Base-by-base conservation (phyloP, 306 rosid species). In the Cicer judaicum region DNA sequence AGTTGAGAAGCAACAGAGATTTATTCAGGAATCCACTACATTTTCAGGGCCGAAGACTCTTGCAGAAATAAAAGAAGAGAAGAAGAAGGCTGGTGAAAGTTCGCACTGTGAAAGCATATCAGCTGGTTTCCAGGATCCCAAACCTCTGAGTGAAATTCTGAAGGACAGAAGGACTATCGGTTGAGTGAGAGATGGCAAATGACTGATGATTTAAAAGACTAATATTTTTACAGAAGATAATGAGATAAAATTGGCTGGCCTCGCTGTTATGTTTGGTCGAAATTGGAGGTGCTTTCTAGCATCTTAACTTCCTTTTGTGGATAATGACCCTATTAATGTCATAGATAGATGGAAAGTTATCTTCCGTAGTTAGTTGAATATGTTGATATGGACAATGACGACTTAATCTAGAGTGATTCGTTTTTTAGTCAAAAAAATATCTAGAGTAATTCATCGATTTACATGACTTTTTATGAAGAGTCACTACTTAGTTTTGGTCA, bases 41-140 rank as follows among this genome's bases (percentile, higher is more conserved):
- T 93, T 89, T 80, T 78, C 85, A 10, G 96, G 96, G 76, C 96
- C 96, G 4, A 90, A 90, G 83, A 59, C 89, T 52, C 96, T 90
- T 41, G 85, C 88, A 50, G 92, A 87, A 85, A 87, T 90, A 64
- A 90, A 80, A 80, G 87, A 88, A 69, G 93, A 83, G 84, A 90
- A 81, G 87, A 90, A 49, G 78, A 77, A 65, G 61, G 72, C 80
- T 15, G 80, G 38, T 69, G 86, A 59, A 80, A 69, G 73, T 47
- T 76, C 80, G 10, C 78, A 70, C 43, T 49, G 57, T 74, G 72
- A 72, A 72, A 64, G 72, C 52, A 46, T 55, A 10, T 59, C 74
- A 13, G 41, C 81, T 12, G 85, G 85, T 78, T 88, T 89, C 75
- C 80, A 84, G 85, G 88, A 89, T 76, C 90, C 96, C 14, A 85